Percentiles rank a stretch among this genome's conserved stretches.
These are phyloP conservation scores for Ligustrum vulgare DNA, from an alignment of 257 asterid species.

Conservation along the genomic window DNA sequence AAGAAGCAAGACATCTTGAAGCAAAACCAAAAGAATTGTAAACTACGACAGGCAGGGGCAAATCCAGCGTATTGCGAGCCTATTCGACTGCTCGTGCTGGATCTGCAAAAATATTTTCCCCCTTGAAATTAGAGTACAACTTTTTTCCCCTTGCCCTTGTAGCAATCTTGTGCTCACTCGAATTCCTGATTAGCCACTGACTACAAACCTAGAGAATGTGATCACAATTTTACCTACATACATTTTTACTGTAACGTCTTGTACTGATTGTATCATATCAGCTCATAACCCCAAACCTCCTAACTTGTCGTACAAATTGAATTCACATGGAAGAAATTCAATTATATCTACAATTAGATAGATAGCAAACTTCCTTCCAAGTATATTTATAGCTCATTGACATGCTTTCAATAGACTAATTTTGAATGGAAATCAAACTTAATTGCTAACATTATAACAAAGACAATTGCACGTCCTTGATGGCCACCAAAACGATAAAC, in stretches of 20 bases:
- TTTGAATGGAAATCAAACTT: too few relatives aligned
- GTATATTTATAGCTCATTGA: neutral
- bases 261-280: neutral
- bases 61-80: too few relatives aligned
- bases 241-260: neutral
- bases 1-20: neutral
- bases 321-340: neutral
- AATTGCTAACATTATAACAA: neutral
- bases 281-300: neutral
- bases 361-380: neutral
- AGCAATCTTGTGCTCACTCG: too few relatives aligned
- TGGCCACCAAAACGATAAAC: neutral
- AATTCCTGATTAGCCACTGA: too few relatives aligned
- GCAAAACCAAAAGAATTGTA: neutral
- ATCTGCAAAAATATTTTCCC: too few relatives aligned
- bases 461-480: neutral
- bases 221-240: neutral
- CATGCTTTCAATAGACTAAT: neutral
- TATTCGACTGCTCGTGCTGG: too few relatives aligned
- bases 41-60: neutral
- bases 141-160: too few relatives aligned
- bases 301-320: neutral
- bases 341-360: neutral
- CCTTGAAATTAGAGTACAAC: too few relatives aligned
- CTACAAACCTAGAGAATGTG: neutral